Base-by-base conservation (phyloP, 768 basidiomycete genomes). In the Termitomyces heimii region DNA sequence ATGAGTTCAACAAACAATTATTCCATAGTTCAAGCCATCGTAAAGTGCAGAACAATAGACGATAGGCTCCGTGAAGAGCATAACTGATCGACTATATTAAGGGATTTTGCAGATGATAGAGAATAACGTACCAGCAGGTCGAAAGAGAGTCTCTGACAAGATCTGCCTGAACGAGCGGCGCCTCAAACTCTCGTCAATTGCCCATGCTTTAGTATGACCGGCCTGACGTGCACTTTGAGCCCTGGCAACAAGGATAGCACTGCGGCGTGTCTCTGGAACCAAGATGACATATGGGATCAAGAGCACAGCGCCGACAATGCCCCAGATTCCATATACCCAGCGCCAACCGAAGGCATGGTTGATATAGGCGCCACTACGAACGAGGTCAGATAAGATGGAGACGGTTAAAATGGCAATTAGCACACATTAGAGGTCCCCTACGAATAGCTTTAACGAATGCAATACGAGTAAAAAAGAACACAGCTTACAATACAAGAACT, bases 61-160 rank as follows among this genome's bases (percentile, higher is more conserved):
- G 32, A 64, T 66, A 28, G 65, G 65, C 35, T 66, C 65, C 5
- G 65, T 66, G 26, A 63, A 60, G 44, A 66, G 61, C 65, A 66
- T 66, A 22, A 57, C 65, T 66, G 3, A 14, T 35, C 28, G 6
- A 34, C 4, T 4, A 24, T 12, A 10, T 10, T 3, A 22, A 16
- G 24, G 3, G 9, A n/a, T 12, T 35, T n/a, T 35, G 2, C 24
- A 7, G 18, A 24, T 22, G 12, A 20, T 26, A 5, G 7, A 48
- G 31, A 24, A n/a, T 18, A 16, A 55, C 62, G 24, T 51, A 62
- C 65, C 53, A 3, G 65, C 65, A 53, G 65, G 65, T 7, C 65
- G 54, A 37, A 65, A 49, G 9, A 65, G 59, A 32, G 58, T 62
- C 45, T 66, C 56, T 9, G 49, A 55, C 18, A 66, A 44, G 13